Evolutionary conservation across 495 filamentous ascomycete species (phyloP).

Genomic region (Trypethelium eluteriae): DNA sequence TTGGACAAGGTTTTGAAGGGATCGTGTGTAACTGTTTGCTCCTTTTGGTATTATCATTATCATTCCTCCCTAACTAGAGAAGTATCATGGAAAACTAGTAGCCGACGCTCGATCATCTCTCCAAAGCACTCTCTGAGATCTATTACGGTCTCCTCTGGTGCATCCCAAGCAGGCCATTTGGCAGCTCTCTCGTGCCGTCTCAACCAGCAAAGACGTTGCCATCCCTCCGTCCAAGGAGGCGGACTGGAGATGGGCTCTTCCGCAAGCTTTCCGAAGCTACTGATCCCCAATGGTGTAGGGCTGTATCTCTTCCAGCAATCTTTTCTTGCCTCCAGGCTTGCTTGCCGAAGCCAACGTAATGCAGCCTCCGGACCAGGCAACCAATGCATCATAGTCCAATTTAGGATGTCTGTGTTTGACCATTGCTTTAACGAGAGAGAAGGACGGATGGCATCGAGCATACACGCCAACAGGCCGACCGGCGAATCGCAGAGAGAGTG

Average conservation of each 20-base stretch:
- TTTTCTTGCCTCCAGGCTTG: slow-evolving; percentile 8
- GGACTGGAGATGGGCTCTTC: slow-evolving; percentile 15
- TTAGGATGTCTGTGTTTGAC: slow-evolving; percentile 33
- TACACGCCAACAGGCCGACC: slow-evolving; percentile 30
- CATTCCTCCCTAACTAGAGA: neutral
- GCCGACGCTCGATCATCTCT: slow-evolving; percentile 13
- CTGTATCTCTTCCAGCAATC: slow-evolving; percentile 24
- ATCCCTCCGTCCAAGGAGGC: slow-evolving; percentile 30
- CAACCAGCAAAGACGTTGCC: slow-evolving; percentile 29
- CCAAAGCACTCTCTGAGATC: slow-evolving; percentile 32
- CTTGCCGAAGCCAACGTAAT: slow-evolving; percentile 31
- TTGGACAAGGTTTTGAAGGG: no score
- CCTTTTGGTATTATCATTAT: neutral
- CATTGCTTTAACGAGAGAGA: slow-evolving; percentile 20
- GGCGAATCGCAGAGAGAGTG: slow-evolving; percentile 38
- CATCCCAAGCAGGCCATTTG: slow-evolving; percentile 32
- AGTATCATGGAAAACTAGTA: neutral
- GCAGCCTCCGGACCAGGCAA: slow-evolving; percentile 35
- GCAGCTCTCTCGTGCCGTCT: slow-evolving; percentile 29
- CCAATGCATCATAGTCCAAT: slow-evolving; percentile 40
- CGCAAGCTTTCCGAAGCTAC: slow-evolving; percentile 25
- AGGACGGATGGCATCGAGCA: slow-evolving; percentile 32
- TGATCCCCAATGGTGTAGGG: slow-evolving; percentile 32
- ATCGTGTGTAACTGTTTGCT: no score
- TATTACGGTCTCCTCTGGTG: slow-evolving; percentile 31